phyloP scores from a whole-genome alignment of 352 stramenopile species.

The Phytophthora chlamydospora region DNA sequence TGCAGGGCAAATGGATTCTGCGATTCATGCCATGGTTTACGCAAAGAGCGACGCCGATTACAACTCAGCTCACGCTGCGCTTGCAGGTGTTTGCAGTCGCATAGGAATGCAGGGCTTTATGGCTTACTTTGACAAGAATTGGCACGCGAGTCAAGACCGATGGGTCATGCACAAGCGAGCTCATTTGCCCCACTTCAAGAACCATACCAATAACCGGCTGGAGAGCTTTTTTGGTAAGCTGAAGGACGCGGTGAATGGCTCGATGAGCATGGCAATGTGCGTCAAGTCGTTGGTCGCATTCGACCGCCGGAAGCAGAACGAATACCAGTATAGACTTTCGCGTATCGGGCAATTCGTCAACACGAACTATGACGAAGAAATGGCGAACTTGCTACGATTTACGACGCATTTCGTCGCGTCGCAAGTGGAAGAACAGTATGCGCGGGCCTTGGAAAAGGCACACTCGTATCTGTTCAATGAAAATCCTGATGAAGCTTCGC shows the following conservation, averaged over 20 bases:
- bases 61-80: too few species aligned
- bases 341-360: slow-evolving; percentile 12
- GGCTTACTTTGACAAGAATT: too few species aligned
- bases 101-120: too few species aligned
- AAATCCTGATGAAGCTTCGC: not conserved
- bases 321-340: slow-evolving; percentile 15
- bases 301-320: slow-evolving; percentile 3
- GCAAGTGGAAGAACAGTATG: not conserved
- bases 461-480: not conserved
- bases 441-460: not conserved
- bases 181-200: too few species aligned
- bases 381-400: slow-evolving; percentile 24
- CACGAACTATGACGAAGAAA: slow-evolving; percentile 29
- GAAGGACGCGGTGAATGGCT: slow-evolving; percentile 10
- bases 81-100: too few species aligned
- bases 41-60: too few species aligned
- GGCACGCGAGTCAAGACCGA: too few species aligned
- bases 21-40: too few species aligned
- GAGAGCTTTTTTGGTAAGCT: slow-evolving; percentile 40
- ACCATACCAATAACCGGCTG: too few species aligned
- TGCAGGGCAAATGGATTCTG: too few species aligned
- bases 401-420: slow-evolving; percentile 27
- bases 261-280: slow-evolving; percentile 19
- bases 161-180: too few species aligned
- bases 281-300: slow-evolving; percentile 4